Evolutionary conservation across 2,329 filamentous ascomycete species (phyloP).

Genomic region (Lasiodiplodia sp.): DNA sequence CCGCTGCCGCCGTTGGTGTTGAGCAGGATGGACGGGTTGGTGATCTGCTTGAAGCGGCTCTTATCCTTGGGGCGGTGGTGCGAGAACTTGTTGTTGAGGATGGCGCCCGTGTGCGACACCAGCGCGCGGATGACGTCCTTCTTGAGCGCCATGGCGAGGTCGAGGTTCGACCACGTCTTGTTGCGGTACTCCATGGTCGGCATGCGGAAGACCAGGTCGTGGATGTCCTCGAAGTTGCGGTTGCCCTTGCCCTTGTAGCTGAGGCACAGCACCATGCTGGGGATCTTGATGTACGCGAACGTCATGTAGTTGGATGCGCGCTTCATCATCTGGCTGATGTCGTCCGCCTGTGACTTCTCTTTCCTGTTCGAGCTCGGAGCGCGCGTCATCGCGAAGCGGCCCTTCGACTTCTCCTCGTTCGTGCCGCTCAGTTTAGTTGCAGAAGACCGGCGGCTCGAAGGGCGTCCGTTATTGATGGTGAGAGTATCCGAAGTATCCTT

Average conservation of each 20-base stretch:
- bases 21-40: conserved; percentile 77
- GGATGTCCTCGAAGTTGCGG: conserved; percentile 94
- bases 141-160: conserved; percentile 90
- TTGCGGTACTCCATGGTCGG: conserved; percentile 95
- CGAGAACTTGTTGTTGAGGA: conserved; percentile 96
- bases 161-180: conserved; percentile 98
- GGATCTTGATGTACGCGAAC: conserved; percentile 91
- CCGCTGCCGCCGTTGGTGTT: conserved; percentile 33
- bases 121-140: conserved; percentile 93
- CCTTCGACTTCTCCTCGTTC: conserved; percentile 39
- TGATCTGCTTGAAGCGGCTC: conserved; percentile 81
- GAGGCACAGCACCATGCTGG: conserved; percentile 91
- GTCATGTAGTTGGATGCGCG: conserved; percentile 98
- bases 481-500: conserved; percentile 30
- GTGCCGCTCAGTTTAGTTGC: conserved; percentile 38
- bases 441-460: conserved; percentile 40
- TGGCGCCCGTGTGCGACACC: conserved; percentile 93
- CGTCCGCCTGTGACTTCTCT: conserved; percentile 73
- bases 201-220: conserved; percentile 96
- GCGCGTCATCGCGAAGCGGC: conserved; percentile 48
- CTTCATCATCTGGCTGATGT: conserved; percentile 94
- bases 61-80: conserved; percentile 85
- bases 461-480: conserved; percentile 36
- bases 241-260: conserved; percentile 97
- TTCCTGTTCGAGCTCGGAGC: conserved; percentile 50